Evolutionary conservation across 176 grass and related monocot species (phyloP), one percentile per base, ranked within the genome.

Genomic region (Bothriochloa decipiens): DNA sequence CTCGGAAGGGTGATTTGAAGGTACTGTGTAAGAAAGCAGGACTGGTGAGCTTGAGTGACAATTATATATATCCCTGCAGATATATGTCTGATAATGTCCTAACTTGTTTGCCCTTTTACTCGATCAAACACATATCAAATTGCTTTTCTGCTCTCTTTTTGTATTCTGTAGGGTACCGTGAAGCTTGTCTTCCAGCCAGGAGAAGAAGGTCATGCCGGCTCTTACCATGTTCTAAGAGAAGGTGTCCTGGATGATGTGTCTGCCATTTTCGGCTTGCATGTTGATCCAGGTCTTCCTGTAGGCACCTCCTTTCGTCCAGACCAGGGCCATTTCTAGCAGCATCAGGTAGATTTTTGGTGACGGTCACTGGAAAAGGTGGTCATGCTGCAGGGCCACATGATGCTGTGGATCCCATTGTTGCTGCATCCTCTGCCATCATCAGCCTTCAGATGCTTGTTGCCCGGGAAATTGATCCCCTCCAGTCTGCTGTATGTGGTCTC

Each of bases 151-250:
- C 23, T 42, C 0, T 6, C 13, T 23, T 46, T 5, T 1, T 25
- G 5, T 76, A 11, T 36, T 46, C 12, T 23, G 0, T 49, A 92
- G 91, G 91, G 91, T 32, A 89, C 84, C 33, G 87, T 92, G 20
- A 92, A 81, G 72, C 87, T 92, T 52, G 72, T 89, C 41, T 92
- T 92, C 72, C 87, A 87, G 78, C 87, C 91, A 85, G 91, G 55
- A 69, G 91, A 92, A 72, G 84, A 92, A 82, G 71, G 84, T 28
- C 2, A 28, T 4, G 91, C 26, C 0, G 91, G 91, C 1, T 87
- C 91, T n/a, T 92, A 73, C 22, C 77, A 87, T 68, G 15, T 92
- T 23, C 27, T 92, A 25, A 70, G 74, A 81, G 84, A 89, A 62
- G 87, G 81, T 40, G 37, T 40, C 29, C 65, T 92, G 7, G 84